A percentile compares a stretch with the other conserved stretches of the same genome.
Conservation (phyloP, 129 eudicot species). For the Apium graveolens region DNA sequence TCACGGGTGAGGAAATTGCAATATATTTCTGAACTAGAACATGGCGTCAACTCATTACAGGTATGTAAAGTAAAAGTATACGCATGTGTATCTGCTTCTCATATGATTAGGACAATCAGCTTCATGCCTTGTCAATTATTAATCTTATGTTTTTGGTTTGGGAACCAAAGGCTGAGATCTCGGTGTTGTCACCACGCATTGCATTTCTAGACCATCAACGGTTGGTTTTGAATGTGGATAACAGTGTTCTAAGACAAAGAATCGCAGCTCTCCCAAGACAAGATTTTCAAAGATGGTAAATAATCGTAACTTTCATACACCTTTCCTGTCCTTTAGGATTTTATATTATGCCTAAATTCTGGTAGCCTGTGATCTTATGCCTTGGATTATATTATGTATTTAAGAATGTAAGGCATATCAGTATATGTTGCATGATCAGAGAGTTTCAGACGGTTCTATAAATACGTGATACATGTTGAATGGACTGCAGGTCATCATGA, state of each 20-base stretch:
- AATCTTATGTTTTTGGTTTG: background rate
- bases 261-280: constrained; percentile 95
- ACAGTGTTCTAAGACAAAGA: constrained; percentile 80
- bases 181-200: constrained; percentile 80
- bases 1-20: constrained; percentile 95
- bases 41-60: constrained; percentile 81
- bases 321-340: background rate
- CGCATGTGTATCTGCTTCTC: background rate
- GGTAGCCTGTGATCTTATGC: background rate
- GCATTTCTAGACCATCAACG: constrained; percentile 91
- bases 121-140: background rate
- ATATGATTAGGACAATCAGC: background rate
- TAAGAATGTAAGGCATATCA: background rate
- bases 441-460: background rate
- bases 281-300: constrained; percentile 89
- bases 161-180: constrained; percentile 69
- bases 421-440: background rate
- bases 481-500: constrained; percentile 76
- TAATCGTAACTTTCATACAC: background rate
- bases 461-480: background rate
- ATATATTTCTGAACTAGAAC: constrained; percentile 87
- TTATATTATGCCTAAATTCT: background rate
- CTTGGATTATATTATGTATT: background rate
- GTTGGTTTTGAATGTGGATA: constrained; percentile 71
- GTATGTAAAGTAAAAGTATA: constrained; percentile 23